Evolutionary conservation across 2,329 filamentous ascomycete genomes (phyloP).

Genomic region (Myriosclerotinia curreyana): DNA sequence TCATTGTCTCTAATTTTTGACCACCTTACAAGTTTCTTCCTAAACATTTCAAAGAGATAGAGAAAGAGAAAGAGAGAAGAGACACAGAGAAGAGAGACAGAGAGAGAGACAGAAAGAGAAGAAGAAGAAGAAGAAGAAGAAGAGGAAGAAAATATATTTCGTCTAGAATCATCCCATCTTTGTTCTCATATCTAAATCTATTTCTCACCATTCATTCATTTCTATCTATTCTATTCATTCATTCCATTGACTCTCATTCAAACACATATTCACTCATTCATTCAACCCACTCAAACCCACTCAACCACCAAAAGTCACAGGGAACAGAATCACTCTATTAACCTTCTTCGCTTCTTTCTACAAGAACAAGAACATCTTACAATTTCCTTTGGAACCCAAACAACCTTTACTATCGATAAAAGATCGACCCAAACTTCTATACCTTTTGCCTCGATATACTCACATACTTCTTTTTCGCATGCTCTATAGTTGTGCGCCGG

Average conservation of each 20-base stretch:
- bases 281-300: background rate
- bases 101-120: no score
- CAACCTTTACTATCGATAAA: background rate
- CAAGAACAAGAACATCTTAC: background rate
- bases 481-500: constrained; percentile 7
- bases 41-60: constrained; percentile 13
- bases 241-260: no score
- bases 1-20: constrained; percentile 8
- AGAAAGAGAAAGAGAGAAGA: no score
- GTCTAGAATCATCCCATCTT: constrained; percentile 17
- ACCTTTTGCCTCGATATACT: background rate
- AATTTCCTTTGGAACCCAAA: background rate
- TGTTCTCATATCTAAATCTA: background rate
- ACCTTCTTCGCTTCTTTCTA: constrained; percentile 10
- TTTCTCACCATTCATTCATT: no score
- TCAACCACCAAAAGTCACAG: background rate
- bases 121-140: no score
- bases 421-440: background rate
- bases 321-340: background rate
- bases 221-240: no score
- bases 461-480: constrained; percentile 11
- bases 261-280: background rate
- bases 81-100: no score
- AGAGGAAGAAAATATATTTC: constrained; percentile 1
- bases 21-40: constrained; percentile 12